A percentile compares a stretch with the other conserved stretches of the same genome.
These are phyloP conservation scores for Tuber melanosporum DNA, from an alignment of 495 filamentous ascomycete species.

Conservation along the genomic window DNA sequence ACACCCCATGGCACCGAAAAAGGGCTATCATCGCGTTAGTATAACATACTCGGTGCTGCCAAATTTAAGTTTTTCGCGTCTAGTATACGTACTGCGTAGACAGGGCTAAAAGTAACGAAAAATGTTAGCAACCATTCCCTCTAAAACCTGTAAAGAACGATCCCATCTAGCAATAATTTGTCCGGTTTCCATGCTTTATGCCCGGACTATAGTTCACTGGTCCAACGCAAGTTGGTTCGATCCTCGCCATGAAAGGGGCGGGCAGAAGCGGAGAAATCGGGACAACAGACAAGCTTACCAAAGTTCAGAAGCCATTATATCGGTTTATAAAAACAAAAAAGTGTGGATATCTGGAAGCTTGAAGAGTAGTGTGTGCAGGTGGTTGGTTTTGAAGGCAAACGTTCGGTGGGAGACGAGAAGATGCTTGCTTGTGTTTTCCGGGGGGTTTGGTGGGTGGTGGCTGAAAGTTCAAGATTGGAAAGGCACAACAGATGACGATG, in stretches of 20 bases:
- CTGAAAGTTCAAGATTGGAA: background rate
- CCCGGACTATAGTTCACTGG: constrained; percentile 1
- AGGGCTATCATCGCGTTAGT: constrained; percentile 59
- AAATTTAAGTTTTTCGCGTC: constrained; percentile 24
- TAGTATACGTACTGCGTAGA: constrained; percentile 86
- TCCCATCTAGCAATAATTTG: background rate
- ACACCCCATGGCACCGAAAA: constrained; percentile 99
- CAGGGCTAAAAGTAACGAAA: constrained; percentile 59
- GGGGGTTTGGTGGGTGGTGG: background rate
- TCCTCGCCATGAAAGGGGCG: background rate
- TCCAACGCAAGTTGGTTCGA: constrained; percentile 7
- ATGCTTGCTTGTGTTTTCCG: background rate
- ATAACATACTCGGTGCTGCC: constrained; percentile 36
- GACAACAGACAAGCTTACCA: constrained; percentile 29
- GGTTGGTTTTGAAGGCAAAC: background rate
- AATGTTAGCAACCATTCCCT: constrained; percentile 40
- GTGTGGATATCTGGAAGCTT: background rate
- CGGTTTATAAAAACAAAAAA: background rate
- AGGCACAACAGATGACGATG: background rate
- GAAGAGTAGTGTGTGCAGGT: background rate
- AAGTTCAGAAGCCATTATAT: constrained; percentile 40
- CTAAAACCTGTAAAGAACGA: background rate
- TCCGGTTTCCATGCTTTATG: constrained; percentile 7
- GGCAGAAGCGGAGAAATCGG: constrained; percentile 20
- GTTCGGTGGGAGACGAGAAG: background rate